phyloP scores from a whole-genome alignment of 352 stramenopile species.

The Globisporangium heterothallicum region DNA sequence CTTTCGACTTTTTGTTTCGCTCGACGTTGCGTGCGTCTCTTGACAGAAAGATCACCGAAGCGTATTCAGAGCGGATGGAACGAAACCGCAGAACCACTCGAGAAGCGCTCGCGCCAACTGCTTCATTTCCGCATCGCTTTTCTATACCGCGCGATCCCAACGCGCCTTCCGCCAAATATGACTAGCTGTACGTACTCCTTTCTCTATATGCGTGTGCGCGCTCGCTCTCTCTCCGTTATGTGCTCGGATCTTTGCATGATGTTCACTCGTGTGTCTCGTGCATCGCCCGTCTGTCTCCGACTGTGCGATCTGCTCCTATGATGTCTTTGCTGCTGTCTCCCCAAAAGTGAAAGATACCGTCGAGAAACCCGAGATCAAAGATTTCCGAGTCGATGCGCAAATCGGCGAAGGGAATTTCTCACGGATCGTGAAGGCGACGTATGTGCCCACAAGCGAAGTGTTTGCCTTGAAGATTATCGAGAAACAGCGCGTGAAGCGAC shows the following conservation, averaged over 20 bases:
- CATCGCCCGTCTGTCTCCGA: neutral
- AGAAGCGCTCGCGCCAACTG: too few relatives aligned
- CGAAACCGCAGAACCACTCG: neutral
- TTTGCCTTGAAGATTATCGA: conserved; percentile 98
- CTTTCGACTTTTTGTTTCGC: too few relatives aligned
- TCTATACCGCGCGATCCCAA: too few relatives aligned
- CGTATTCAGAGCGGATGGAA: neutral
- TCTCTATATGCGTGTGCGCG: neutral
- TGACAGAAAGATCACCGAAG: neutral
- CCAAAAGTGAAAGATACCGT: conserved; percentile 57
- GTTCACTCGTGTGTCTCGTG: too few relatives aligned
- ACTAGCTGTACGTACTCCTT: neutral
- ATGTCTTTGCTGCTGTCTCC: neutral
- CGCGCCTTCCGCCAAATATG: too few relatives aligned
- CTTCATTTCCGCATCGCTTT: too few relatives aligned
- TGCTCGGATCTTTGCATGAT: too few relatives aligned
- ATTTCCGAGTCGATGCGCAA: conserved; percentile 55
- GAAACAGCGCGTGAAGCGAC: conserved; percentile 81
- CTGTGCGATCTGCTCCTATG: neutral
- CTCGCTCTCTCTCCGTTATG: too few relatives aligned
- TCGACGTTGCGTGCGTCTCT: neutral
- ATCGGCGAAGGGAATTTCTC: conserved; percentile 95
- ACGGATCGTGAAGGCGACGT: conserved; percentile 84
- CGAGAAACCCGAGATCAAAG: conserved; percentile 69
- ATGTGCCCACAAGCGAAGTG: conserved; percentile 85